Conservation (phyloP, 305 asterid genomes). For the Fraxinus floribunda region DNA sequence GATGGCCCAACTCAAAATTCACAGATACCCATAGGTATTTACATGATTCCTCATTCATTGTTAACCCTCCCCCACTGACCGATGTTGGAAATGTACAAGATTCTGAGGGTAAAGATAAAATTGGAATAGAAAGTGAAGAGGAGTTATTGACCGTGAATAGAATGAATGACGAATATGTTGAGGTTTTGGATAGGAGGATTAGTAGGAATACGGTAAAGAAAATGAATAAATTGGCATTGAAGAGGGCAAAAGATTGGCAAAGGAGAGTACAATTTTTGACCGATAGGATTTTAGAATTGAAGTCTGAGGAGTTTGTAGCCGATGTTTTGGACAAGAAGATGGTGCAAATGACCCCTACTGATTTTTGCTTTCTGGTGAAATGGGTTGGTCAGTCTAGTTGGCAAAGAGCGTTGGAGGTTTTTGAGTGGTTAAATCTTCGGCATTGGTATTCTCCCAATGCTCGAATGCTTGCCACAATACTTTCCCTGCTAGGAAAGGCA, state of each 20-base stretch:
- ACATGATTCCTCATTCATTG: conserved; percentile 21
- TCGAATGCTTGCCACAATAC: conserved; percentile 84
- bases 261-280: conserved; percentile 74
- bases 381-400: conserved; percentile 78
- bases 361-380: conserved; percentile 83
- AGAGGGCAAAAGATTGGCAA: conserved; percentile 92
- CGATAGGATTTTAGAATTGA: conserved; percentile 66
- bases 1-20: conserved; percentile 91
- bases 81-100: conserved; percentile 15
- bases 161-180: conserved; percentile 31
- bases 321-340: conserved; percentile 85
- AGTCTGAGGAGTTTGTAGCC: conserved; percentile 75
- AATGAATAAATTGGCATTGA: conserved; percentile 87
- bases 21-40: conserved; percentile 32
- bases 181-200: conserved; percentile 58
- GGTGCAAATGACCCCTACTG: conserved; percentile 97
- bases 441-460: conserved; percentile 86
- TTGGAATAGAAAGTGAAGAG: conserved; percentile 27
- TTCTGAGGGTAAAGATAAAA: conserved; percentile 30
- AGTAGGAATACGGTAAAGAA: conserved; percentile 72
- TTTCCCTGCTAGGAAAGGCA: conserved; percentile 85
- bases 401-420: conserved; percentile 93
- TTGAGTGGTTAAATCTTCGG: conserved; percentile 86
- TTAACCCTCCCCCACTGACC: conserved; percentile 18
- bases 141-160: conserved; percentile 14